Evolutionary conservation across 352 stramenopile species (phyloP).

Genomic region (Halophytophthora batemanensis): DNA sequence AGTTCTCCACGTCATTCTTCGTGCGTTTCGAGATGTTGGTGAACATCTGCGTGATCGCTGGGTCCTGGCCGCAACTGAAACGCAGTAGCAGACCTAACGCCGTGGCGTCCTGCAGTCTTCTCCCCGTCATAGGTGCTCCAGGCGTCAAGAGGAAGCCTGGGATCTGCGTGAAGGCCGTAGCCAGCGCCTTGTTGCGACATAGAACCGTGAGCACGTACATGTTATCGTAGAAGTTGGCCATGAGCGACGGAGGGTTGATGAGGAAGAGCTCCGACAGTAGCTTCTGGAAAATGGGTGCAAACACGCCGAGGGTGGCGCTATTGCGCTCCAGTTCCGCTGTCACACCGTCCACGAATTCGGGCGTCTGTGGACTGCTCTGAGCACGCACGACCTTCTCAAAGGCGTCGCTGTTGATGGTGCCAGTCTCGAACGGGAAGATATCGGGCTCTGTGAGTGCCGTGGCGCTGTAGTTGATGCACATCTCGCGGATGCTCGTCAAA

Average conservation of each 20-base stretch:
- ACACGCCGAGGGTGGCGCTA: constrained; percentile 42
- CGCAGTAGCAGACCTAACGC: constrained; percentile 73
- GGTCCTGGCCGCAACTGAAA: constrained; percentile 71
- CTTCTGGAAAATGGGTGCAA: constrained; percentile 79
- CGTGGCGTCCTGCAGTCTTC: constrained; percentile 73
- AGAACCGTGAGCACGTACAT: constrained; percentile 63
- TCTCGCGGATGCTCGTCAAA: constrained; percentile 55
- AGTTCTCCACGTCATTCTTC: constrained; percentile 76
- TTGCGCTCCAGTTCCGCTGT: constrained; percentile 50
- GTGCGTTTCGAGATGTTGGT: constrained; percentile 82
- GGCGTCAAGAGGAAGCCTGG: constrained; percentile 69
- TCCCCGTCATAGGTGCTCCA: constrained; percentile 51
- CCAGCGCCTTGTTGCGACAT: constrained; percentile 65
- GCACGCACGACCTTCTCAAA: constrained; percentile 67
- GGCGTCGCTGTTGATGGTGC: constrained; percentile 62
- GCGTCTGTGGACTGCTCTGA: constrained; percentile 49
- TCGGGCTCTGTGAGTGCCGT: constrained; percentile 81
- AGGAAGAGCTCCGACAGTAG: constrained; percentile 75
- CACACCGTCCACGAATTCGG: constrained; percentile 58
- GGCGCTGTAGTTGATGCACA: constrained; percentile 85
- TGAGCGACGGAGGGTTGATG: constrained; percentile 72
- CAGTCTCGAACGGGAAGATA: constrained; percentile 76
- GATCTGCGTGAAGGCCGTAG: constrained; percentile 58
- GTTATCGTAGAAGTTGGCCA: constrained; percentile 76
- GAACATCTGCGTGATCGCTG: constrained; percentile 78